Conservation (phyloP, 1,284 basidiomycete species). For the Flammula alnicola region DNA sequence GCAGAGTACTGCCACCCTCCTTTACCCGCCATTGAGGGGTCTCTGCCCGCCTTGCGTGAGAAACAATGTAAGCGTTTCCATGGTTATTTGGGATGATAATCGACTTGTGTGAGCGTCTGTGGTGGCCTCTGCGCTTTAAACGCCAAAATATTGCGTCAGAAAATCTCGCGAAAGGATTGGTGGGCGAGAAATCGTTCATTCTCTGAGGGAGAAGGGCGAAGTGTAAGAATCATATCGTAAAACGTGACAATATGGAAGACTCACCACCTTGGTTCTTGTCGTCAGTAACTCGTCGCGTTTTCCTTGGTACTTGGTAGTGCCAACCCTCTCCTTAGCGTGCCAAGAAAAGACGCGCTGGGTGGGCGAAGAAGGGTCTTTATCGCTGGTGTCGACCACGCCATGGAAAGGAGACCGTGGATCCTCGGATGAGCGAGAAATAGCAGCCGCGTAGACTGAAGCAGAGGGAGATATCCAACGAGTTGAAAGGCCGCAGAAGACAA, state of each 20-base stretch:
- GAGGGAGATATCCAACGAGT: slow-evolving; percentile 41
- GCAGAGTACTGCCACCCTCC: neutral
- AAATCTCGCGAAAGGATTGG: slow-evolving; percentile 18
- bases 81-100: slow-evolving; percentile 22
- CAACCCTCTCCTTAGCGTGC: slow-evolving; percentile 10
- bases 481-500: slow-evolving; percentile 46
- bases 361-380: slow-evolving; percentile 4
- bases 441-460: slow-evolving; percentile 40
- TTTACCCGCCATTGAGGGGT: slow-evolving; percentile 18
- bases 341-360: slow-evolving; percentile 17
- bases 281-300: too few species aligned
- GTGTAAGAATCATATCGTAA: too few species aligned
- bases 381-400: neutral
- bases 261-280: too few species aligned
- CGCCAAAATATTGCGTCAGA: slow-evolving; percentile 13
- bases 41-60: slow-evolving; percentile 17
- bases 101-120: slow-evolving; percentile 16
- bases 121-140: slow-evolving; percentile 14
- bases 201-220: too few species aligned
- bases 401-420: slow-evolving; percentile 6
- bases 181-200: neutral
- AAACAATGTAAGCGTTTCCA: slow-evolving; percentile 17
- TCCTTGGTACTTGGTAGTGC: too few species aligned
- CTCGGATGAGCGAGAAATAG: slow-evolving; percentile 31
- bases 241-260: too few species aligned